These are phyloP conservation scores for Vitis hybrid DNA, from an alignment of 177 flowering plant species.

Conservation along the genomic window DNA sequence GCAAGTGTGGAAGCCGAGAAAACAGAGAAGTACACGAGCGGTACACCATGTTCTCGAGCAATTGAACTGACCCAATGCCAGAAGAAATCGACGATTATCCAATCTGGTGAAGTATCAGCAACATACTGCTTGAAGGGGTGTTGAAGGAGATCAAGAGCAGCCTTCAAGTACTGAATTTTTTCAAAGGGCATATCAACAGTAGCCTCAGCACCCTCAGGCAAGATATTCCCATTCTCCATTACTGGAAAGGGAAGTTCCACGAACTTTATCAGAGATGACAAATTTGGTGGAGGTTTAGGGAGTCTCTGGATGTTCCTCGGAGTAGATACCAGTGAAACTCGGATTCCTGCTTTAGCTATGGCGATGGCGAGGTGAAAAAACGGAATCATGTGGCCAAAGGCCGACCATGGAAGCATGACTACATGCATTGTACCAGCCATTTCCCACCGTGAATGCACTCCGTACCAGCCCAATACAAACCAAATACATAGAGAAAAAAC, in stretches of 20 bases:
- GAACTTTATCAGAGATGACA: background rate
- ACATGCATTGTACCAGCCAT: slow-evolving; percentile 2
- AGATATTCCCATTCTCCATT: background rate
- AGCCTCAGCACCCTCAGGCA: slow-evolving; percentile 25
- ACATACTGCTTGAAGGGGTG: slow-evolving; percentile 17
- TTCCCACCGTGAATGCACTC: no score
- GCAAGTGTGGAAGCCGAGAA: background rate
- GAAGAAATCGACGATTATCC: slow-evolving; percentile 21
- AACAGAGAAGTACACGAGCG: slow-evolving; percentile 8
- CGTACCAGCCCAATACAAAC: no score
- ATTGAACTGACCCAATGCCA: slow-evolving; percentile 13
- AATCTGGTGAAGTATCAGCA: slow-evolving; percentile 7
- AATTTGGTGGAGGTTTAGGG: slow-evolving; percentile 7
- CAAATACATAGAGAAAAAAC: no score
- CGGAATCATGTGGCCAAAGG: slow-evolving; percentile 28
- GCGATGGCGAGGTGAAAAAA: slow-evolving; percentile 15
- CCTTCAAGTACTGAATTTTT: slow-evolving; percentile 14
- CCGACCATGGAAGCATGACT: slow-evolving; percentile 25
- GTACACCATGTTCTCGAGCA: background rate
- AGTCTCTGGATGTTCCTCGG: slow-evolving; percentile 30
- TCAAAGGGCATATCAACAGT: slow-evolving; percentile 20
- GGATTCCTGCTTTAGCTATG: slow-evolving; percentile 14
- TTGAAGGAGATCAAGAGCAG: slow-evolving; percentile 20
- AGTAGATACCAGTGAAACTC: slow-evolving; percentile 27
- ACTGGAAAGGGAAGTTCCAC: slow-evolving; percentile 15